phyloP scores from a whole-genome alignment of 2,329 filamentous ascomycete species.

The Fusarium veterinarium region DNA sequence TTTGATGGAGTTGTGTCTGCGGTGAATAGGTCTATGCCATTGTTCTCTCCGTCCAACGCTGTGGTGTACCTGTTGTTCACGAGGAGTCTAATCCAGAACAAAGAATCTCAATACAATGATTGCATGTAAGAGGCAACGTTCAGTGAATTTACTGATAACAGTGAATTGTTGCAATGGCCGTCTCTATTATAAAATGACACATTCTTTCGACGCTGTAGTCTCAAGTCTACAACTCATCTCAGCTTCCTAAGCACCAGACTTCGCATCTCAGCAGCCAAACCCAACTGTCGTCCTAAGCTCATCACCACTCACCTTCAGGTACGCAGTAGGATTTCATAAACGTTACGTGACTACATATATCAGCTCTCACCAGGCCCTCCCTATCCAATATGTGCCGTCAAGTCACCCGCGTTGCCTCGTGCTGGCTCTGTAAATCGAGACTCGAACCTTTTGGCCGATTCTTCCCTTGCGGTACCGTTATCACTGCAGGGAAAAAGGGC shows the following conservation, averaged over 20 bases:
- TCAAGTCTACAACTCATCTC: background rate
- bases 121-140: background rate
- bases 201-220: background rate
- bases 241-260: background rate
- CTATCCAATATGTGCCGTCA: constrained; percentile 13
- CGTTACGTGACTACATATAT: background rate
- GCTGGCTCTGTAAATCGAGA: constrained; percentile 6
- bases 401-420: background rate
- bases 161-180: background rate
- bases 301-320: background rate
- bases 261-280: background rate
- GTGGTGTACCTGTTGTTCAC: background rate
- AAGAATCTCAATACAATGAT: background rate
- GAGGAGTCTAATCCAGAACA: background rate
- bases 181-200: background rate
- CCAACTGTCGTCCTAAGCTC: background rate
- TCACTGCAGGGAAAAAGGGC: background rate
- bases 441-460: constrained; percentile 18
- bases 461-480: background rate
- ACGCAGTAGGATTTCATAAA: background rate
- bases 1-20: background rate
- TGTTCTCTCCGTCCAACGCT: background rate
- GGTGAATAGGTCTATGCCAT: background rate
- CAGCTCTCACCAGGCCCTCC: background rate
- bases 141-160: background rate